These are phyloP conservation scores for Stemphylium vesicarium DNA, from an alignment of 2,329 filamentous ascomycete genomes.

Conservation along the genomic window DNA sequence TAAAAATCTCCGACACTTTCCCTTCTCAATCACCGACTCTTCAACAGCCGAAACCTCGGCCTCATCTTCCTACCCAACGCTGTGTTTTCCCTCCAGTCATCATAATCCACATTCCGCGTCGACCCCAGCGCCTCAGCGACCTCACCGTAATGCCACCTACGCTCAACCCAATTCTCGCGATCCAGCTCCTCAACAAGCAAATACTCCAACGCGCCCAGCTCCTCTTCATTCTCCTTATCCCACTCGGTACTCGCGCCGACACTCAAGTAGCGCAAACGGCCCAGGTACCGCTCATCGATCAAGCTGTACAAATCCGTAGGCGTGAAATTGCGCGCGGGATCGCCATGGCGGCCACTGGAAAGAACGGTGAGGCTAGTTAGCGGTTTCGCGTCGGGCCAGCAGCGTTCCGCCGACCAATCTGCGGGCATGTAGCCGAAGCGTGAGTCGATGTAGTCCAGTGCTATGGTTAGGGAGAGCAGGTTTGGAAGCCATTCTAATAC, in stretches of 20 bases:
- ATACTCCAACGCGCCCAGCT: constrained; percentile 49
- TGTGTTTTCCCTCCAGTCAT: constrained; percentile 30
- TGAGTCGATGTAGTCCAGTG: constrained; percentile 55
- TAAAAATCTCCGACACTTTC: not conserved
- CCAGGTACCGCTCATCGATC: constrained; percentile 51
- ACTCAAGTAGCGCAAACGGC: constrained; percentile 46
- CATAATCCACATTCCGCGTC: constrained; percentile 23
- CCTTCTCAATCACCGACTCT: constrained; percentile 22
- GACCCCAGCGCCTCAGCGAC: constrained; percentile 7
- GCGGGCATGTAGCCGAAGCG: constrained; percentile 44
- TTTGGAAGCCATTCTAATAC: constrained; percentile 51
- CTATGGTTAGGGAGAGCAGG: constrained; percentile 50
- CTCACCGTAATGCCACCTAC: constrained; percentile 44
- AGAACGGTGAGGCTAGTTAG: constrained; percentile 51
- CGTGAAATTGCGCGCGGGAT: constrained; percentile 48
- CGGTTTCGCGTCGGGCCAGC: constrained; percentile 37
- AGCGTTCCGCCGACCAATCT: constrained; percentile 17
- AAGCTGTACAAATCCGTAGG: constrained; percentile 52
- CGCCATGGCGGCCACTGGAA: constrained; percentile 42
- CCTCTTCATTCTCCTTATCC: constrained; percentile 40
- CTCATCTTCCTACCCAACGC: constrained; percentile 31
- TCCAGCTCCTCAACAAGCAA: constrained; percentile 48
- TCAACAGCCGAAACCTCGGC: constrained; percentile 29
- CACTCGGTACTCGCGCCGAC: constrained; percentile 51
- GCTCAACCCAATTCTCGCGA: constrained; percentile 45